phyloP scores from a whole-genome alignment of 1,284 basidiomycete species.

The Microbotryum intermedium region DNA sequence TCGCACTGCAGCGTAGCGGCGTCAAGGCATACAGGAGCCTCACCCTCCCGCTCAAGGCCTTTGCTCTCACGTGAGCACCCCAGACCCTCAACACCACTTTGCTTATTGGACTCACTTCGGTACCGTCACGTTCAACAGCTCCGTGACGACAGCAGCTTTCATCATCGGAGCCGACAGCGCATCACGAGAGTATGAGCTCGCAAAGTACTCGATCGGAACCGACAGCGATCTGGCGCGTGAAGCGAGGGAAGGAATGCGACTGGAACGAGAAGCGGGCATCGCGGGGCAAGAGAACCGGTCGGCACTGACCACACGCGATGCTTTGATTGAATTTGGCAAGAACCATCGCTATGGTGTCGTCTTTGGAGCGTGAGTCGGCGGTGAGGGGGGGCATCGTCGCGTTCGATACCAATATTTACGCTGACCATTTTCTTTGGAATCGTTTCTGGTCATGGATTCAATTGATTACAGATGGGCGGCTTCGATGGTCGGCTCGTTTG shows the following conservation, averaged over 20 bases:
- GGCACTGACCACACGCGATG: constrained; percentile 12
- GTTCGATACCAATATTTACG: neutral
- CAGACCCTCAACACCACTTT: no score
- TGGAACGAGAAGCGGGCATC: constrained; percentile 24
- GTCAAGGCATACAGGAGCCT: constrained; percentile 14
- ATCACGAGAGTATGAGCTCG: constrained; percentile 25
- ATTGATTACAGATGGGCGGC: constrained; percentile 15
- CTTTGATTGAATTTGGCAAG: constrained; percentile 25
- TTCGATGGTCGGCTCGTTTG: constrained; percentile 24
- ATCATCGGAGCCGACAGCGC: constrained; percentile 25
- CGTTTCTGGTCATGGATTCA: no score
- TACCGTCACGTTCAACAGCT: neutral
- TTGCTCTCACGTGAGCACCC: constrained; percentile 20
- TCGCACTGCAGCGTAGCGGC: constrained; percentile 15
- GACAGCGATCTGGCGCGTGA: constrained; percentile 19
- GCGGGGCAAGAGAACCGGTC: neutral
- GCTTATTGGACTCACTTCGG: neutral
- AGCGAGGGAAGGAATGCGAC: neutral
- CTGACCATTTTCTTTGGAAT: no score
- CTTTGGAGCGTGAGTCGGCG: constrained; percentile 21
- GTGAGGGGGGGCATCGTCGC: no score
- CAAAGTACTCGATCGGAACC: constrained; percentile 21
- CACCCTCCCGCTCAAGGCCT: constrained; percentile 27
- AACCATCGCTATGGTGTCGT: constrained; percentile 25
- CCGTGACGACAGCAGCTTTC: constrained; percentile 22